phyloP scores from a whole-genome alignment of 768 basidiomycete species.

The Cystobasidium ongulense region DNA sequence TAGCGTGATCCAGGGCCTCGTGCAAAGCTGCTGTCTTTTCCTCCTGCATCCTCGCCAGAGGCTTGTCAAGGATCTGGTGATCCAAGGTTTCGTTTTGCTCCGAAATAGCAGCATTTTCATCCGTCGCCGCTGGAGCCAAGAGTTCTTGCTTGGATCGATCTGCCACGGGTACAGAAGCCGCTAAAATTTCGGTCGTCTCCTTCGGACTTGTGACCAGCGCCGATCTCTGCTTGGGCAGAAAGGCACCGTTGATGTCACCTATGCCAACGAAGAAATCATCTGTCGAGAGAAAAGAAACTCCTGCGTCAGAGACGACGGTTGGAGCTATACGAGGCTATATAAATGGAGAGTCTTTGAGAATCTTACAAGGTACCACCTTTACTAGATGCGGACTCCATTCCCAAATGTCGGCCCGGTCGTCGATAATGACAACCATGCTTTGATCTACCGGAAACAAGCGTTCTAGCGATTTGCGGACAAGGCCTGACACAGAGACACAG shows the following conservation, averaged over 20 bases:
- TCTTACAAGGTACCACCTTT: conserved; percentile 88
- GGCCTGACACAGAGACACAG: conserved; percentile 50
- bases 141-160: background rate
- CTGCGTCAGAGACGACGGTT: no score
- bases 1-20: background rate
- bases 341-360: background rate
- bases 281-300: no score
- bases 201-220: conserved; percentile 48
- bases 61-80: conserved; percentile 46
- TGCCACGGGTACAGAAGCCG: background rate
- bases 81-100: conserved; percentile 30
- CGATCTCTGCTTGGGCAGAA: conserved; percentile 63
- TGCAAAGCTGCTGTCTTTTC: conserved; percentile 67
- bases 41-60: conserved; percentile 59
- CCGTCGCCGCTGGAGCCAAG: background rate
- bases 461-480: conserved; percentile 84
- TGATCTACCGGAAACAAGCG: conserved; percentile 92
- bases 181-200: background rate
- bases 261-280: conserved; percentile 98
- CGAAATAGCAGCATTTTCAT: conserved; percentile 1
- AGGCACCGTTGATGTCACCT: conserved; percentile 94
- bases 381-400: conserved; percentile 92
- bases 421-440: conserved; percentile 98
- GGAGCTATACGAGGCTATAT: no score
- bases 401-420: conserved; percentile 98